phyloP scores from a whole-genome alignment of 805 yeast species.

The Metschnikowia anglica region DNA sequence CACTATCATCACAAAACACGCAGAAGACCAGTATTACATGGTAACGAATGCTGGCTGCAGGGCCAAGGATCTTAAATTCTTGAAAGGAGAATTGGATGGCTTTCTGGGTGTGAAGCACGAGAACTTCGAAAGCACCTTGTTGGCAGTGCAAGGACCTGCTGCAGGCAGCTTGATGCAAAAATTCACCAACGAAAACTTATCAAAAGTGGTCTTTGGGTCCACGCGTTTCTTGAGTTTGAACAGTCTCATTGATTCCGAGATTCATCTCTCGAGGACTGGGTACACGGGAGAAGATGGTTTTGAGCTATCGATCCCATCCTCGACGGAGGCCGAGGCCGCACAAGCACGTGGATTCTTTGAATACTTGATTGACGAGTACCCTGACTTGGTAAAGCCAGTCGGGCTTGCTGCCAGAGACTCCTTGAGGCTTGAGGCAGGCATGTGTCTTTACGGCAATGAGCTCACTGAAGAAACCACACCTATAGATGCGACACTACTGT shows the following conservation, averaged over 20 bases:
- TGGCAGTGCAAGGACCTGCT: constrained; percentile 93
- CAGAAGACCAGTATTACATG: constrained; percentile 69
- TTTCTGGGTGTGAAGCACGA: constrained; percentile 39
- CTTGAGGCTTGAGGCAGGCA: constrained; percentile 92
- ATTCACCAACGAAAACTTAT: constrained; percentile 58
- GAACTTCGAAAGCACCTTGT: constrained; percentile 66
- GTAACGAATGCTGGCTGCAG: constrained; percentile 97
- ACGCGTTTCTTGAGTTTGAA: constrained; percentile 49
- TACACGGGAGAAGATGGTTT: constrained; percentile 99
- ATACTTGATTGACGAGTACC: constrained; percentile 50
- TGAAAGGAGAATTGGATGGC: constrained; percentile 49
- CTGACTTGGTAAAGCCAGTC: constrained; percentile 70
- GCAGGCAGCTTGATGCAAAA: constrained; percentile 68
- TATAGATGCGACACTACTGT: constrained; percentile 80
- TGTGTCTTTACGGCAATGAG: constrained; percentile 97
- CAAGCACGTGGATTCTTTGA: constrained; percentile 61
- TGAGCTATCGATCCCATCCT: constrained; percentile 74
- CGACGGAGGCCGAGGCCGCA: constrained; percentile 36
- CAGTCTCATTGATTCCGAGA: constrained; percentile 41
- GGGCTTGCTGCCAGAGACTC: constrained; percentile 99
- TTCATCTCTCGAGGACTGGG: constrained; percentile 92
- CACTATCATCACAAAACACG: constrained; percentile 88
- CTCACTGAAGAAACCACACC: constrained; percentile 79
- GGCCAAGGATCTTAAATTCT: constrained; percentile 70
- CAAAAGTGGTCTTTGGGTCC: constrained; percentile 71